These are phyloP conservation scores for Amanita pseudoporphyria DNA, from an alignment of 768 basidiomycete genomes.

Conservation along the genomic window DNA sequence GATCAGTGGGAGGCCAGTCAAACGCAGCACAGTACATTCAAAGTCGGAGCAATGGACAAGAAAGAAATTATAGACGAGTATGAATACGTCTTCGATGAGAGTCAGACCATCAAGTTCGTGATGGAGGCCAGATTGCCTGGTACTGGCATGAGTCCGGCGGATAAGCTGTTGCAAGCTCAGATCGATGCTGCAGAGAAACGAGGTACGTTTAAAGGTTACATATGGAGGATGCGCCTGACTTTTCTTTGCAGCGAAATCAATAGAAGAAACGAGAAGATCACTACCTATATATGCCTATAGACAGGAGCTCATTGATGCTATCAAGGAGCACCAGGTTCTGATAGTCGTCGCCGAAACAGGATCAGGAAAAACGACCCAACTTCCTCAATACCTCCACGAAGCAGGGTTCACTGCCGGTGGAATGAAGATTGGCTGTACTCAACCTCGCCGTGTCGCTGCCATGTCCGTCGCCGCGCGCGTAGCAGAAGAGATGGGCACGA, in stretches of 20 bases:
- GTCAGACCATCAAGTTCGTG: constrained; percentile 92
- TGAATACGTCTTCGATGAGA: constrained; percentile 98
- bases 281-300: constrained; percentile 89
- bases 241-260: constrained; percentile 54
- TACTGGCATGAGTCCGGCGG: constrained; percentile 69
- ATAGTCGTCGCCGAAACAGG: constrained; percentile 99
- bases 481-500: constrained; percentile 96
- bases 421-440: constrained; percentile 89
- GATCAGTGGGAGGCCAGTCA: constrained; percentile 98
- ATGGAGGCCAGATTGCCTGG: constrained; percentile 72
- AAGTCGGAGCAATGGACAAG: constrained; percentile 88
- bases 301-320: constrained; percentile 79
- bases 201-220: constrained; percentile 38
- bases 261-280: constrained; percentile 90
- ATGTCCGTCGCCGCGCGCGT: constrained; percentile 99
- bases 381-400: constrained; percentile 97
- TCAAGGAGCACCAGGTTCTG: constrained; percentile 87
- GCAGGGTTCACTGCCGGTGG: constrained; percentile 89
- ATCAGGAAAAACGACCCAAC: constrained; percentile 97
- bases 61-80: constrained; percentile 74
- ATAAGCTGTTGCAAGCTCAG: constrained; percentile 75
- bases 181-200: constrained; percentile 88
- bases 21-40: constrained; percentile 81
- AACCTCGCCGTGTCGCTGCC: constrained; percentile 96
- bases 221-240: constrained; percentile 1